Evolutionary conservation across 1,284 basidiomycete genomes (phyloP).

Genomic region (Tilletia caries): DNA sequence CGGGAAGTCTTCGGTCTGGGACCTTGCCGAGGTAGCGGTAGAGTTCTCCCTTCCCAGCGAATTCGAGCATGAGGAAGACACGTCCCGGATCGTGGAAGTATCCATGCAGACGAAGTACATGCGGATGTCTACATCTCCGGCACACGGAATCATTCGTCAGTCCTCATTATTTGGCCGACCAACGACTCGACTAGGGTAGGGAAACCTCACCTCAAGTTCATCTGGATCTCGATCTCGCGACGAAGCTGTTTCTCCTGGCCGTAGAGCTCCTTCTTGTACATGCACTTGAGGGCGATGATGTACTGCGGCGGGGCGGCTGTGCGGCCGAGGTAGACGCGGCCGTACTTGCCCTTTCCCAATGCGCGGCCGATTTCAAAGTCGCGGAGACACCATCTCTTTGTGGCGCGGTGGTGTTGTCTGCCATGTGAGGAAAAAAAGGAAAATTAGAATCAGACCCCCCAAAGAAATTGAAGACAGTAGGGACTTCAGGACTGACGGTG

Average conservation of each 20-base stretch:
- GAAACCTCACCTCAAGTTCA: slow-evolving; percentile 68
- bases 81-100: slow-evolving; percentile 97
- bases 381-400: slow-evolving; percentile 69
- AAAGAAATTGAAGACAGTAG: no score
- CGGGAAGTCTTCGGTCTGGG: slow-evolving; percentile 70
- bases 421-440: not conserved
- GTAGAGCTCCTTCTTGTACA: slow-evolving; percentile 95
- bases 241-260: slow-evolving; percentile 73
- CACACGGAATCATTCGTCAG: not conserved
- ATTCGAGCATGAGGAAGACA: slow-evolving; percentile 97
- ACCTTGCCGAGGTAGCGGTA: slow-evolving; percentile 88
- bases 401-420: slow-evolving; percentile 36
- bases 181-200: not conserved
- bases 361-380: slow-evolving; percentile 93
- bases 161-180: not conserved
- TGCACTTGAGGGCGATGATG: slow-evolving; percentile 92
- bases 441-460: no score
- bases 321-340: slow-evolving; percentile 95
- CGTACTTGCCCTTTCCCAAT: slow-evolving; percentile 97
- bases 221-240: slow-evolving; percentile 97
- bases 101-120: slow-evolving; percentile 87
- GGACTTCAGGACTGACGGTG: not conserved
- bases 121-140: slow-evolving; percentile 71
- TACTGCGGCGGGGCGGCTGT: slow-evolving; percentile 68
- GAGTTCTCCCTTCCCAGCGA: slow-evolving; percentile 89